Base-by-base conservation (phyloP, 1,284 basidiomycete genomes). In the Fomitopsis pinicola region DNA sequence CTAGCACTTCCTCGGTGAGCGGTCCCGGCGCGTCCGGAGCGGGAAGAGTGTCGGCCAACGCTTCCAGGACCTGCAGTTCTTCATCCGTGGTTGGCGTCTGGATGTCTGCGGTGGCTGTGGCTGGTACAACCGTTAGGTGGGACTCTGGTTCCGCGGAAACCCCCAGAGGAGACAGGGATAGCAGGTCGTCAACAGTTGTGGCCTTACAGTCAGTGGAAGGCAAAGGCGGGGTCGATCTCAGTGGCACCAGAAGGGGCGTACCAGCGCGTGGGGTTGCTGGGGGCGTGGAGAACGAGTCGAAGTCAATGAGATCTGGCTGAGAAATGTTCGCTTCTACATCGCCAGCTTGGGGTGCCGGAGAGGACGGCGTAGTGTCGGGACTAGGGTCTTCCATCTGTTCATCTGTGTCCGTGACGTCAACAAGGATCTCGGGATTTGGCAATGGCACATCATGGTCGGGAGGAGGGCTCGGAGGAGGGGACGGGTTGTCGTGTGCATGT, bases 401-500 rank as follows among this genome's bases (percentile, higher is more conserved):
- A 28, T 57, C 30, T 30, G 26, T n/a, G 26, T 58, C 44, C 4
- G 45, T n/a, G 17, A 58, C 15, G 14, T 46, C 56, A 14, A 58
- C 15, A 15, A 58, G 14, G 10, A 22, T 54, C 7, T 38, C 35
- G 35, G 52, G 9, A 54, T 40, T 54, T 10, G 33, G 52, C 10
- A 38, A 19, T 3, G 35, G 26, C 28, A 9, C 40, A 19, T 38
- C 57, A 35, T 28, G 54, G n/a, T 38, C 19, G 10, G 58, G 57
- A 3, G 65, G 65, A 19, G 68, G 69, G 52, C 63, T 68, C 2
- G 89, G 89, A 17, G 89, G 89, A 28, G 89, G 89, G 19, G 89
- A 91, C 15, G 89, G 89, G 67, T 91, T 91, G 67, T 83, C 85
- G 60, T 84, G 82, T 62, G 89, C 89, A 58, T 83, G 80, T 55